Evolutionary conservation across 202 grass and related monocot genomes (phyloP).

Genomic region (Bolboschoenoplectus hybrid): DNA sequence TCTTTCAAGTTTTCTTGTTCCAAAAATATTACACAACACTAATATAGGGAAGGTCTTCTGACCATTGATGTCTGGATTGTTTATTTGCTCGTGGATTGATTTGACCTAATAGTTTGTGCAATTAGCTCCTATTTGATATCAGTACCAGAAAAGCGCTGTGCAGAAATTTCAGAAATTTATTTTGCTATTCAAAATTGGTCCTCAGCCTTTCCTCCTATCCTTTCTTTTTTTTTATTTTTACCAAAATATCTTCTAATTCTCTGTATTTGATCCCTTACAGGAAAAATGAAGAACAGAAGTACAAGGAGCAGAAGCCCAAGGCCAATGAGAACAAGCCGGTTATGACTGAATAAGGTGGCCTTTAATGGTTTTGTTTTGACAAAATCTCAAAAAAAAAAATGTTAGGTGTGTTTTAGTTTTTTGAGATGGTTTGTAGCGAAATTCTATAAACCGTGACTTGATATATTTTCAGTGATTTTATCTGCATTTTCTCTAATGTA

Average conservation of each 20-base stretch:
- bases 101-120: background rate
- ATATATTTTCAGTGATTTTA: background rate
- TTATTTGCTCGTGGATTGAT: background rate
- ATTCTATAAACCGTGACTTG: background rate
- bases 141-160: background rate
- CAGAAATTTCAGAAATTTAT: background rate
- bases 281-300: conserved; percentile 64
- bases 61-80: background rate
- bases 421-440: background rate
- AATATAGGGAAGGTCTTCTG: background rate
- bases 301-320: conserved; percentile 65
- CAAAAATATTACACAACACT: background rate
- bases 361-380: conserved; percentile 10
- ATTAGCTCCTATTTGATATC: background rate
- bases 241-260: conserved; percentile 6
- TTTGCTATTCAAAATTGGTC: background rate
- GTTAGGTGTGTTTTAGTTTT: background rate
- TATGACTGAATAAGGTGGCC: conserved; percentile 56
- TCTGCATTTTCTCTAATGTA: conserved; percentile 9
- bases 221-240: background rate
- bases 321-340: conserved; percentile 65
- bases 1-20: background rate
- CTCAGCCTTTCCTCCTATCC: background rate
- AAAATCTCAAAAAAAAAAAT: conserved; percentile 2
- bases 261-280: conserved; percentile 24